These are phyloP conservation scores for Xylaria longipes DNA, from an alignment of 495 filamentous ascomycete species.

Conservation along the genomic window DNA sequence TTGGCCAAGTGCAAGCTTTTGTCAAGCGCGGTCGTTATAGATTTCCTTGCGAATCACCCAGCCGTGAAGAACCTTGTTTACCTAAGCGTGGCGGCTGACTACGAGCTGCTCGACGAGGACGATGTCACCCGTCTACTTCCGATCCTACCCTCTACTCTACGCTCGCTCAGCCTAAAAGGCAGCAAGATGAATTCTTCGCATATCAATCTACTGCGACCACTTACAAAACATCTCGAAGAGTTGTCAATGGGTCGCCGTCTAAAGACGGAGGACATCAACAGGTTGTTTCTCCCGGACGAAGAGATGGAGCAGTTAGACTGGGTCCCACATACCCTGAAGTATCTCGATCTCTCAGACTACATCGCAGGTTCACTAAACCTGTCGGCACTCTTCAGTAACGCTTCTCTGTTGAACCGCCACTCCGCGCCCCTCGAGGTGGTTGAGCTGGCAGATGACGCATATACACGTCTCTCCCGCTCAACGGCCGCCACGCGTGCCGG, in stretches of 20 bases:
- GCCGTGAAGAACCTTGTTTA: conserved; percentile 72
- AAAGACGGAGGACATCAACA: conserved; percentile 67
- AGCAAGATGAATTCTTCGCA: conserved; percentile 71
- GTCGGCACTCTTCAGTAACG: conserved; percentile 65
- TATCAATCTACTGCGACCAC: conserved; percentile 66
- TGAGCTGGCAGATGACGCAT: conserved; percentile 76
- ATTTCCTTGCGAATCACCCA: conserved; percentile 77
- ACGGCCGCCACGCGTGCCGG: conserved; percentile 54
- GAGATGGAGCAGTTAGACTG: conserved; percentile 50
- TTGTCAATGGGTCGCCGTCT: conserved; percentile 76
- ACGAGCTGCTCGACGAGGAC: conserved; percentile 70
- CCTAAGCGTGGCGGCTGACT: conserved; percentile 78
- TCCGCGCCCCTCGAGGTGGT: conserved; percentile 80
- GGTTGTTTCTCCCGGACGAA: conserved; percentile 58
- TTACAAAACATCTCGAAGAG: conserved; percentile 84
- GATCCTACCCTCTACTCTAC: conserved; percentile 69
- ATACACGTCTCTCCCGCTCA: conserved; percentile 63
- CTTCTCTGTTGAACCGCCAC: conserved; percentile 63
- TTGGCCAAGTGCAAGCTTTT: conserved; percentile 77
- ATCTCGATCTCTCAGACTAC: conserved; percentile 73
- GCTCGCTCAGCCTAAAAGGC: conserved; percentile 79
- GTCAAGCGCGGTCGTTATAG: conserved; percentile 68
- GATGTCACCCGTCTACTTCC: conserved; percentile 73
- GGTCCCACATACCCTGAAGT: conserved; percentile 72
- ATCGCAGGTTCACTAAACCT: conserved; percentile 66